Evolutionary conservation across 306 rosid species (phyloP).

Genomic region (Rosa lucieae): DNA sequence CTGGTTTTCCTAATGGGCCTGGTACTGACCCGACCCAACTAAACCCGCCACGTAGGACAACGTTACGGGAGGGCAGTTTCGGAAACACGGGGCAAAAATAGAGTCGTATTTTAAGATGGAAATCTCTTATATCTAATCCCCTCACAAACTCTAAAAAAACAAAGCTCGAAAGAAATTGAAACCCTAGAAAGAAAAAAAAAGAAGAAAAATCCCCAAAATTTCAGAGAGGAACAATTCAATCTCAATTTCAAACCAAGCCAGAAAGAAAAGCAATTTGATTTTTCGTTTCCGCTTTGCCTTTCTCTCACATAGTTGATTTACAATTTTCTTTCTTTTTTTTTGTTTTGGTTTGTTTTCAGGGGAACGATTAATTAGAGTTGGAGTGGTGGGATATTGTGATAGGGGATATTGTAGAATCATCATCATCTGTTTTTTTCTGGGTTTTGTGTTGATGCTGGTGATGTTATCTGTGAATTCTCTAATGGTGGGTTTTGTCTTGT

Average conservation of each 20-base stretch:
- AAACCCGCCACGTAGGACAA: neutral
- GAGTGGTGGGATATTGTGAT: neutral
- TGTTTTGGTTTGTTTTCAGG: constrained; percentile 20
- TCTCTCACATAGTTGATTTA: neutral
- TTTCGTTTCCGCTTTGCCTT: neutral
- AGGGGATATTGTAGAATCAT: too few relatives aligned
- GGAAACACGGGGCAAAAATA: neutral
- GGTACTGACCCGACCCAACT: neutral
- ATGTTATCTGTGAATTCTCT: constrained; percentile 22
- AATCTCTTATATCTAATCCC: neutral
- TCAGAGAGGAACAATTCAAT: neutral
- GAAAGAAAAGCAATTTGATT: neutral
- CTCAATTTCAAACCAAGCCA: neutral
- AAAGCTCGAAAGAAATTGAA: neutral
- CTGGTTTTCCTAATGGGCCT: neutral
- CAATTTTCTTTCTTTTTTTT: neutral
- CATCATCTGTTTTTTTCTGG: neutral
- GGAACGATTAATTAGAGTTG: neutral
- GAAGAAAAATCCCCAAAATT: neutral
- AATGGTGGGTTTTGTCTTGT: constrained; percentile 48
- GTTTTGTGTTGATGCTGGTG: constrained; percentile 17
- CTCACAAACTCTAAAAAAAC: neutral
- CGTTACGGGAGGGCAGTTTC: neutral
- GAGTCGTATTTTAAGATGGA: neutral
- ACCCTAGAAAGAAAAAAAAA: constrained; percentile 2